Conservation (phyloP, 805 yeast species). For the Wilhelminamyces savonicus region DNA sequence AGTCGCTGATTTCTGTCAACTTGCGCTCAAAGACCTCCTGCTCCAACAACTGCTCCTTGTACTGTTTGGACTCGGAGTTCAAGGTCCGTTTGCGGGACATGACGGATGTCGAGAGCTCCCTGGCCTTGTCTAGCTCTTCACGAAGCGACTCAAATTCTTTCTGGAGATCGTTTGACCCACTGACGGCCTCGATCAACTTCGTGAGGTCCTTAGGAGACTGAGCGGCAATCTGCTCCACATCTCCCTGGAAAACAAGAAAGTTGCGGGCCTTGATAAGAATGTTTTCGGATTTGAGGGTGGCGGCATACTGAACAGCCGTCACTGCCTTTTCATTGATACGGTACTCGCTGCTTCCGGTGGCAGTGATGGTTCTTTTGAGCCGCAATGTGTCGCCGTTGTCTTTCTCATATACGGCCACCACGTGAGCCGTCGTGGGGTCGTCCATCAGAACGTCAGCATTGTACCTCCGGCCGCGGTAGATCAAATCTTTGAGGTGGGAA, state of each 20-base stretch:
- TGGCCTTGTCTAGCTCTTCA: constrained; percentile 61
- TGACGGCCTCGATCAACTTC: constrained; percentile 68
- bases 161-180: constrained; percentile 69
- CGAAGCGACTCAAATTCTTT: constrained; percentile 60
- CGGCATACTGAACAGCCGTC: constrained; percentile 58
- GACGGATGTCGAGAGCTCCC: constrained; percentile 54
- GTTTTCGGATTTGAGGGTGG: constrained; percentile 65
- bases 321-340: constrained; percentile 55
- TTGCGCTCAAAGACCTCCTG: constrained; percentile 60
- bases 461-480: constrained; percentile 60
- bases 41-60: constrained; percentile 68
- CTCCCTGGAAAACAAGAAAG: constrained; percentile 94
- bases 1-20: constrained; percentile 39
- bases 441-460: constrained; percentile 5
- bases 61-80: constrained; percentile 70
- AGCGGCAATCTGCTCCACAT: constrained; percentile 87
- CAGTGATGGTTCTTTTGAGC: constrained; percentile 56
- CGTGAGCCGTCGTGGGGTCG: constrained; percentile 61
- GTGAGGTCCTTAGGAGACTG: constrained; percentile 77
- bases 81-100: constrained; percentile 64
- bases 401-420: constrained; percentile 69
- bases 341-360: constrained; percentile 61
- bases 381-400: constrained; percentile 51
- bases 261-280: constrained; percentile 85
- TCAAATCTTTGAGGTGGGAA: constrained; percentile 61